Evolutionary conservation across 2,329 filamentous ascomycete species (phyloP).

Genomic region (Colletotrichum caudatum): DNA sequence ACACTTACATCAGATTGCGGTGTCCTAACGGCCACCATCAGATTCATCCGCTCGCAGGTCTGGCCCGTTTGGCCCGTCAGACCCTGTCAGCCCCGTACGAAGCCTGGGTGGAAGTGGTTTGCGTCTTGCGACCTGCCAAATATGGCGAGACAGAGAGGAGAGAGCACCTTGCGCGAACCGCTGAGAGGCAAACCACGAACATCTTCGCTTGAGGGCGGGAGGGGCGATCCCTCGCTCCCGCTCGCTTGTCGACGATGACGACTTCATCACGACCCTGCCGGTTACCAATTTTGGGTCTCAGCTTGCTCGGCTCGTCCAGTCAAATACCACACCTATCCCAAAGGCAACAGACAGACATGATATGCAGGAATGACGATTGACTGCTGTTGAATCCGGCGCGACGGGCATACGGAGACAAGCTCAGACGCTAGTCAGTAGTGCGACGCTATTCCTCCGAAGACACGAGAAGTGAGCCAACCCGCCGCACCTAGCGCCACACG

Average conservation of each 20-base stretch:
- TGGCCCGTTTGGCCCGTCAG: conserved; percentile 7
- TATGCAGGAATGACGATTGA: conserved; percentile 8
- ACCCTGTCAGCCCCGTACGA: conserved; percentile 21
- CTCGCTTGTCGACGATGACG: conserved; percentile 18
- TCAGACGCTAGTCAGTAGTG: conserved; percentile 37
- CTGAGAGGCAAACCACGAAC: conserved; percentile 18
- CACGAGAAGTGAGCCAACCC: conserved; percentile 23
- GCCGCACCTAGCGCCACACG: conserved; percentile 14
- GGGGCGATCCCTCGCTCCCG: conserved; percentile 17
- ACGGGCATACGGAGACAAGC: conserved; percentile 32
- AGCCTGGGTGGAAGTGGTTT: neutral
- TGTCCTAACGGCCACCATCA: conserved; percentile 24
- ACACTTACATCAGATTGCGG: conserved; percentile 34
- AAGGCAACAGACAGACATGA: conserved; percentile 1
- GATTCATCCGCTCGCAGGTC: conserved; percentile 7
- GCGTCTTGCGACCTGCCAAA: conserved; percentile 21
- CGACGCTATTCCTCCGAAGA: conserved; percentile 39
- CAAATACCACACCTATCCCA: neutral
- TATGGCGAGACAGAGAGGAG: conserved; percentile 8
- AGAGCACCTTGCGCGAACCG: conserved; percentile 30
- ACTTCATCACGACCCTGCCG: conserved; percentile 10
- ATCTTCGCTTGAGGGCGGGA: conserved; percentile 26
- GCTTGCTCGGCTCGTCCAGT: neutral
- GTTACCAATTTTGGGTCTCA: neutral
- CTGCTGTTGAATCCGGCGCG: conserved; percentile 4